Base-by-base conservation (phyloP, 805 yeast genomes). In the Lipomyces yamanashiensis region DNA sequence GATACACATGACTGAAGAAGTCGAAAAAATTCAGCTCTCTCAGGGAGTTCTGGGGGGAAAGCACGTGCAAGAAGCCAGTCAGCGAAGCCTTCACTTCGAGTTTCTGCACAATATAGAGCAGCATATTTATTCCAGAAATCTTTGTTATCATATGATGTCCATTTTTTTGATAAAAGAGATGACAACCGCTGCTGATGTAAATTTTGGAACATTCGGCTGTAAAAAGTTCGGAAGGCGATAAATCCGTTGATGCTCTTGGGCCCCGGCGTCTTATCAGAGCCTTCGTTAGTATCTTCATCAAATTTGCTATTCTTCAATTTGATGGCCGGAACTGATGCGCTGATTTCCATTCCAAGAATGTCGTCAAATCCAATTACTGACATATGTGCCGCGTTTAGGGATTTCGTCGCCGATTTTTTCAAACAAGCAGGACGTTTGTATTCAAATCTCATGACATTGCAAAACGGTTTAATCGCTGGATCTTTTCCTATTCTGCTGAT, bases 181-280 rank as follows among this genome's bases (percentile, higher is more conserved):
- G 66, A 63, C 5, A 63, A 61, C 19, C 21, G n/a, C n/a, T 33
- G 64, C 37, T 63, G 66, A 39, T 61, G 36, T 28, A 55, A 49
- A 36, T 55, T 61, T 15, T 61, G 66, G 19, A 60, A 28, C 33
- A 63, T 43, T n/a, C 66, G 48, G 28, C 58, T 49, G 54, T 55
- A 63, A 36, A 65, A 63, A 23, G 67, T 28, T 19, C 66, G 48
- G 23, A 63, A 63, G 7, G 67, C 66, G 34, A 63, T 61, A 45
- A 63, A 63, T 15, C 64, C 67, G 34, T 63, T 63, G 15, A 63
- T 54, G 13, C 21, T 40, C 21, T 52, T 52, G 23, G 23, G 9
- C 7, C 45, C n/a, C n/a, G n/a, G 17, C 7, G n/a, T 17, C 10
- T 51, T 51, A 28, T 15, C 28, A n/a, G 43, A 34, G 17, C 28